These are phyloP conservation scores for Phytophthora pluvialis DNA, from an alignment of 352 stramenopile genomes.

Conservation along the genomic window DNA sequence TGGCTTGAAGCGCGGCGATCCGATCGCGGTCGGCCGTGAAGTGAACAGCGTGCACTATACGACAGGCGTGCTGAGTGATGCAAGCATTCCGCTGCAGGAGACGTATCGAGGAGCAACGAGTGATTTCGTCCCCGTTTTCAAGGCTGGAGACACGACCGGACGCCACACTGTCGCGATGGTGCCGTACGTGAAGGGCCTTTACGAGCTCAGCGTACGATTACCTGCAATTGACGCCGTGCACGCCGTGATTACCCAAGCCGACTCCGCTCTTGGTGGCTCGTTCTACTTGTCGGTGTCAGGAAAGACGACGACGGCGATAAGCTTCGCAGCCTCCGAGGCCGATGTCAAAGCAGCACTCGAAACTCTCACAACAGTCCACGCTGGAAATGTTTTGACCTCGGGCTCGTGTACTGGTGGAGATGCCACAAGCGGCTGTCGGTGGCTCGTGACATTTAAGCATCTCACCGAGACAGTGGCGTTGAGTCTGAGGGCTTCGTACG, in stretches of 20 bases:
- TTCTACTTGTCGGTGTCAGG: constrained; percentile 68
- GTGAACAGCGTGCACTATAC: constrained; percentile 68
- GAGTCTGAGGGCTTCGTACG: constrained; percentile 54
- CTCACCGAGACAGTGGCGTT: constrained; percentile 19
- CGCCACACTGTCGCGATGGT: constrained; percentile 89
- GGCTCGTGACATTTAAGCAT: constrained; percentile 68
- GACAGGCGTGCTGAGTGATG: constrained; percentile 55
- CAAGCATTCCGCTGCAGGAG: constrained; percentile 70
- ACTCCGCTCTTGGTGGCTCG: constrained; percentile 62
- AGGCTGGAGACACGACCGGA: constrained; percentile 64
- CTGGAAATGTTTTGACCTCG: constrained; percentile 37
- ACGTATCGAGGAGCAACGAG: constrained; percentile 67
- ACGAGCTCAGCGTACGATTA: constrained; percentile 85
- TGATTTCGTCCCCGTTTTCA: constrained; percentile 72
- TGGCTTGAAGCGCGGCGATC: constrained; percentile 77
- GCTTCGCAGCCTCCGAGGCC: constrained; percentile 47
- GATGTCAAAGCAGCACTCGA: constrained; percentile 72
- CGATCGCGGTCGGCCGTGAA: constrained; percentile 82
- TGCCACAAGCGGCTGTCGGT: constrained; percentile 65
- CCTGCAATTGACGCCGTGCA: constrained; percentile 82
- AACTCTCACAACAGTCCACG: constrained; percentile 58
- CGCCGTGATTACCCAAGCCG: constrained; percentile 54
- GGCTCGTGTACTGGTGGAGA: constrained; percentile 47
- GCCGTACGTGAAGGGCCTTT: constrained; percentile 90
- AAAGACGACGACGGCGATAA: constrained; percentile 57